These are phyloP conservation scores for Erysimum cheiri DNA, from an alignment of 441 rosid genomes.

Conservation along the genomic window DNA sequence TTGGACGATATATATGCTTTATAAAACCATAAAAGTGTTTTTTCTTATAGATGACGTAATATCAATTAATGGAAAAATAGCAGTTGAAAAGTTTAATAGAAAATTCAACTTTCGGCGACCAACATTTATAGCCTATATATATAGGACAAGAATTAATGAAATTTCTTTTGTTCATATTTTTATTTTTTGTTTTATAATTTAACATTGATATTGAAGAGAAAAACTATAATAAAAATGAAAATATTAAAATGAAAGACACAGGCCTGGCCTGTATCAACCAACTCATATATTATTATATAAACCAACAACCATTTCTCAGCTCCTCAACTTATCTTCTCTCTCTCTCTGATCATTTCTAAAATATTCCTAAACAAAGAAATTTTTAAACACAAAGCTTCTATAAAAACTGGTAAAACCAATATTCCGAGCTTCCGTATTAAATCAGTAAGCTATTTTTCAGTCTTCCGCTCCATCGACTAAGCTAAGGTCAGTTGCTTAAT, in stretches of 20 bases:
- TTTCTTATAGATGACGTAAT: conserved; percentile 18
- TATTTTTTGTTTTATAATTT: conserved; percentile 18
- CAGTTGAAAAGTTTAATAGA: conserved; percentile 17
- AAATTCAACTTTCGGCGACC: conserved; percentile 20
- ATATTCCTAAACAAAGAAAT: background rate
- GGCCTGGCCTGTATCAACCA: conserved; percentile 39
- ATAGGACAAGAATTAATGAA: background rate
- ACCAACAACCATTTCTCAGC: conserved; percentile 40
- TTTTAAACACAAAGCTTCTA: conserved; percentile 3
- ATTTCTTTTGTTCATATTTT: background rate
- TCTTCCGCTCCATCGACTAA: conserved; percentile 80
- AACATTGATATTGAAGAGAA: conserved; percentile 9
- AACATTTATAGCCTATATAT: background rate
- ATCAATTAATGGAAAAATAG: conserved; percentile 20
- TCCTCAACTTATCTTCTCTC: conserved; percentile 28
- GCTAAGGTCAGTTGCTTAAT: conserved; percentile 62
- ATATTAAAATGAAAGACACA: conserved; percentile 12
- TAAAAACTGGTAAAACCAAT: background rate
- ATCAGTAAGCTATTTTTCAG: conserved; percentile 48
- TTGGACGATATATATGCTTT: conserved; percentile 22
- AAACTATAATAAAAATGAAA: background rate
- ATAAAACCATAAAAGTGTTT: background rate
- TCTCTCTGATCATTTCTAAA: conserved; percentile 21
- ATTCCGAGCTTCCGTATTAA: background rate
- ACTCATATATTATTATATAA: conserved; percentile 38